A percentile compares a stretch with the other conserved stretches of the same genome.
These are phyloP conservation scores for Daldinia concentrica DNA, from an alignment of 495 filamentous ascomycete genomes.

Conservation along the genomic window DNA sequence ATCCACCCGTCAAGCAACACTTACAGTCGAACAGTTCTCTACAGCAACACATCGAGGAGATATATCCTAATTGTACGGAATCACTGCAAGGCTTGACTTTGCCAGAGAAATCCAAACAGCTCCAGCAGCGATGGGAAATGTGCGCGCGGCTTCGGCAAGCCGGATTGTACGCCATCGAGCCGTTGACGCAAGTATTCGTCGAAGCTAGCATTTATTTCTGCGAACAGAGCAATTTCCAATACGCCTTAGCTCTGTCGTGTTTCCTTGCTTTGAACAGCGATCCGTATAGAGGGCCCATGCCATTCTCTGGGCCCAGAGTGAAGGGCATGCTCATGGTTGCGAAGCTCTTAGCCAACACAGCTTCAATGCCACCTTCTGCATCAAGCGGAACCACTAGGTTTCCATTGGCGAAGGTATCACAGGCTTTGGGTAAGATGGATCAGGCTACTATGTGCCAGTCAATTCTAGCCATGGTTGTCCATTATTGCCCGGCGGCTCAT, in stretches of 20 bases:
- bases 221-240: conserved; percentile 39
- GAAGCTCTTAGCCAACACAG: conserved; percentile 49
- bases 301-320: conserved; percentile 51
- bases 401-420: conserved; percentile 41
- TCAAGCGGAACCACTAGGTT: background rate
- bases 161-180: conserved; percentile 54
- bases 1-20: conserved; percentile 19
- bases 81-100: background rate
- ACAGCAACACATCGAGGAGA: conserved; percentile 21
- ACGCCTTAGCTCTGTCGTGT: conserved; percentile 50
- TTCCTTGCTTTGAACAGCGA: conserved; percentile 51
- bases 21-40: conserved; percentile 14
- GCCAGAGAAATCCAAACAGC: conserved; percentile 20
- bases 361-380: conserved; percentile 27
- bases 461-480: conserved; percentile 48
- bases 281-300: conserved; percentile 49
- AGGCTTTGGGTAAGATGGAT: conserved; percentile 45
- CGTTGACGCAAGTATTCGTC: conserved; percentile 45
- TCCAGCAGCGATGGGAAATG: conserved; percentile 46
- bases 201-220: conserved; percentile 41
- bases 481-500: conserved; percentile 45
- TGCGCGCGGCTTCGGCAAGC: conserved; percentile 51
- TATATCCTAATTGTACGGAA: conserved; percentile 24
- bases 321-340: conserved; percentile 52
- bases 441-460: conserved; percentile 55